Conservation (phyloP, 768 basidiomycete genomes). For the Leccinum incarnatum region DNA sequence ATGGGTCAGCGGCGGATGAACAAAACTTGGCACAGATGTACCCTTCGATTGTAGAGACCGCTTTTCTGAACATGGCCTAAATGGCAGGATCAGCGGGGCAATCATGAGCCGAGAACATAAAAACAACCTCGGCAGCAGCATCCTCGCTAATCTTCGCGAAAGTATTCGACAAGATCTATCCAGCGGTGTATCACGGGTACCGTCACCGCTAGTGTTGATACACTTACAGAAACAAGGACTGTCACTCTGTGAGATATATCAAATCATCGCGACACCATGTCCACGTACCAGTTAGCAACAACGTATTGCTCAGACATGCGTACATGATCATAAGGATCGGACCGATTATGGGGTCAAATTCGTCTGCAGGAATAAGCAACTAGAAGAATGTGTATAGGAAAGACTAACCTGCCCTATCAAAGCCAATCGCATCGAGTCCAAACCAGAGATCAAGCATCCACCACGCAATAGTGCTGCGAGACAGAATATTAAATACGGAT, state of each 20-base stretch:
- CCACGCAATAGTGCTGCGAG: conserved; percentile 70
- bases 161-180: conserved; percentile 89
- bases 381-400: not conserved
- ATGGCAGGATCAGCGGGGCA: not conserved
- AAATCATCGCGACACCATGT: conserved; percentile 1
- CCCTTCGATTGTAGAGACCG: conserved; percentile 95
- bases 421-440: conserved; percentile 91
- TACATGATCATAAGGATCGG: conserved; percentile 90
- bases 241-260: conserved; percentile 8
- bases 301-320: conserved; percentile 88
- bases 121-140: conserved; percentile 79
- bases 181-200: conserved; percentile 9
- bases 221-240: conserved; percentile 78
- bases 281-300: conserved; percentile 79
- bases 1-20: conserved; percentile 13
- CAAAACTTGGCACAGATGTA: conserved; percentile 26
- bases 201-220: not conserved
- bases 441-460: conserved; percentile 96
- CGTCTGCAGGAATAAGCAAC: conserved; percentile 37
- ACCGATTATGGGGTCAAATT: conserved; percentile 86
- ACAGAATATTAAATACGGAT: conserved; percentile 1
- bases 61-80: conserved; percentile 92
- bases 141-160: conserved; percentile 93
- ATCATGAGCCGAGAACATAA: not conserved
- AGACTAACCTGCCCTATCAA: conserved; percentile 72